phyloP scores from a whole-genome alignment of 345 rosid species.

The Litchi chinensis region DNA sequence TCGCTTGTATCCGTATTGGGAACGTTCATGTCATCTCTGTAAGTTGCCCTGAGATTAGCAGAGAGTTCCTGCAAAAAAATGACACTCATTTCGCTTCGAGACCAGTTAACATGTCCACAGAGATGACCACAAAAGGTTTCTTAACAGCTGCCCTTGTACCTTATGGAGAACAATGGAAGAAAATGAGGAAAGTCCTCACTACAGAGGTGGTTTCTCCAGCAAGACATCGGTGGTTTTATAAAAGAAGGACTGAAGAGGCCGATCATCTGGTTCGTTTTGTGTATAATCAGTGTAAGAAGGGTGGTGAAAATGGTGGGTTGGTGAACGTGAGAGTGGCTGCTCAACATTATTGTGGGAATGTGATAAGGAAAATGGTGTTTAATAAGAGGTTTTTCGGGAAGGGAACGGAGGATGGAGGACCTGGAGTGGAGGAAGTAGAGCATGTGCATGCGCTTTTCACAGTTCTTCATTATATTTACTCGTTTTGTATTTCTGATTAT shows the following conservation, averaged over 20 bases:
- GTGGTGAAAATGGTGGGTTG: not conserved
- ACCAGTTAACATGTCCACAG: conserved; percentile 29
- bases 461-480: not conserved
- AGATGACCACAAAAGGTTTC: conserved; percentile 33
- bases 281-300: conserved; percentile 26
- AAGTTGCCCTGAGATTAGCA: conserved; percentile 38
- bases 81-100: conserved; percentile 47
- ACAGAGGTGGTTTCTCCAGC: conserved; percentile 27
- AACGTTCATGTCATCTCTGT: conserved; percentile 43
- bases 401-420: conserved; percentile 26
- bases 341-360: conserved; percentile 28
- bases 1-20: conserved; percentile 47
- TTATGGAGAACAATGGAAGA: conserved; percentile 49
- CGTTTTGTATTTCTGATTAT: conserved; percentile 39
- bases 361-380: conserved; percentile 29
- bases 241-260: conserved; percentile 43
- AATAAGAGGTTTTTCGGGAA: conserved; percentile 28
- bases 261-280: conserved; percentile 41
- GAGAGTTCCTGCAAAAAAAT: conserved; percentile 41
- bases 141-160: conserved; percentile 36
- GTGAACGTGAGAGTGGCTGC: conserved; percentile 16
- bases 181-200: conserved; percentile 43
- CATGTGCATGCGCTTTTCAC: conserved; percentile 10
- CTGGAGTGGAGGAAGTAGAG: conserved; percentile 30
- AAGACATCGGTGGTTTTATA: conserved; percentile 18